Base-by-base conservation (phyloP, 78 protist species). In the Emiliania huxleyi region DNA sequence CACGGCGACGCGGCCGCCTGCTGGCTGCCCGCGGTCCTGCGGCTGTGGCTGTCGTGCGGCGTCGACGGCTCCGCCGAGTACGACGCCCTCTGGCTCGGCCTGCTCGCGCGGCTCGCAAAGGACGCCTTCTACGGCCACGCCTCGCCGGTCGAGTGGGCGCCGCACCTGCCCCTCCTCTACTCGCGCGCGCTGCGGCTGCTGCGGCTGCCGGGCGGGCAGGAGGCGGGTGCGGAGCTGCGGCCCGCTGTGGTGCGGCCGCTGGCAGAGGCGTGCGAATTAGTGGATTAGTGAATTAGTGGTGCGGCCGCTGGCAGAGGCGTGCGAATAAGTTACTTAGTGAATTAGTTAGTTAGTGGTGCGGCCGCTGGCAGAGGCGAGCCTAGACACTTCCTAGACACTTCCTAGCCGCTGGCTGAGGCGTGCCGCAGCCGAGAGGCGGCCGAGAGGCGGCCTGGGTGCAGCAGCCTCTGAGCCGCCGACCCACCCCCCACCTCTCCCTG, bases 151-250 rank as follows among this genome's bases (percentile, higher is more conserved):
- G 75, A 62, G 29, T 62, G 75, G 75, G n/a, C n/a, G 23, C 75
- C 75, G 2, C 2, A 18, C 37, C 75, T 62, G 75, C 75, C 75
- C 8, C 2, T 62, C 37, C 8, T 77, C n/a, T 2, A 40, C 33
- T 23, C 48, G 48, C 46, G 85, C 85, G 4, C 48, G 29, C 85
- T 77, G 85, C 85, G 6, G 48, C 85, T 77, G 48, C 85, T 77
- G 15, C 11, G 23, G 35, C 85, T 77, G 46, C 85, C 85, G 15
- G 85, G 85, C 85, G 85, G 85, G 75, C 75, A 62, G n/a, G 75
- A 62, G 33, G 75, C 75, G 75, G 2, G 37, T 3, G 23, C n/a
- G 11, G 37, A 62, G 33, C n/a, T 15, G n/a, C 44, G 85, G 48
- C 85, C 15, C 25, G 2, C 33, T 3, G 48, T 40, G 42, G 19